Base-by-base conservation (phyloP, 768 basidiomycete species). In the Termitomyces sp. region DNA sequence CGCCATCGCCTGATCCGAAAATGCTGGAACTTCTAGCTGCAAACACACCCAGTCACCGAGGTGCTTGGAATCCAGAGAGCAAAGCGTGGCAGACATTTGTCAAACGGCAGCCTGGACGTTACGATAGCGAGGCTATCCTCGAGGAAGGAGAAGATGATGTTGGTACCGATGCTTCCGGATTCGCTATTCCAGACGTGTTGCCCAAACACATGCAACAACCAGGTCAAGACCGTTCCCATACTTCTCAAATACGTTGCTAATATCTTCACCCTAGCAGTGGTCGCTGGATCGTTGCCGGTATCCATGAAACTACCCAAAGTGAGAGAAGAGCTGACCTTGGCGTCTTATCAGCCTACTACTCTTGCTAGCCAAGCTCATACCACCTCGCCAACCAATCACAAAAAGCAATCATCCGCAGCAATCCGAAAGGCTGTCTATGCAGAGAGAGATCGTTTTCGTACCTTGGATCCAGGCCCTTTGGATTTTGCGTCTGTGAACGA, bases 401-500 rank as follows among this genome's bases (percentile, higher is more conserved):
- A 65, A 40, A 57, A 59, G 10, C 74, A 65, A 51, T 78, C 86
- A 15, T 79, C 86, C 2, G 69, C 79, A 43, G 79, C 82, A 1
- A 65, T 86, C 36, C 87, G 87, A 31, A 86, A 76, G 65, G 84
- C 84, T 11, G 76, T 81, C 4, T 91, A 91, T 69, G 86, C 86
- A 3, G 85, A 85, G 67, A 87, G 89, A 34, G 89, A 91, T 71
- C 83, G 82, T 46, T 73, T 73, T 57, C 84, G 87, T 37, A 76
- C 80, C 0, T 77, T 87, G 65, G 90, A 92, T 68, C 89, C 89
- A 0, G 91, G 90, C 7, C 76, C 84, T 14, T 77, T 89, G 38
- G 88, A 88, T 61, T 87, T 89, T 66, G 71, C 77, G 17, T 67
- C 72, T 14, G 82, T 81, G 15, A 82, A 77, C 2, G 83, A 81